Evolutionary conservation across 1,284 basidiomycete genomes (phyloP), one percentile per base, ranked within the genome.

Genomic region (Erythrobasidium hasegawianum): DNA sequence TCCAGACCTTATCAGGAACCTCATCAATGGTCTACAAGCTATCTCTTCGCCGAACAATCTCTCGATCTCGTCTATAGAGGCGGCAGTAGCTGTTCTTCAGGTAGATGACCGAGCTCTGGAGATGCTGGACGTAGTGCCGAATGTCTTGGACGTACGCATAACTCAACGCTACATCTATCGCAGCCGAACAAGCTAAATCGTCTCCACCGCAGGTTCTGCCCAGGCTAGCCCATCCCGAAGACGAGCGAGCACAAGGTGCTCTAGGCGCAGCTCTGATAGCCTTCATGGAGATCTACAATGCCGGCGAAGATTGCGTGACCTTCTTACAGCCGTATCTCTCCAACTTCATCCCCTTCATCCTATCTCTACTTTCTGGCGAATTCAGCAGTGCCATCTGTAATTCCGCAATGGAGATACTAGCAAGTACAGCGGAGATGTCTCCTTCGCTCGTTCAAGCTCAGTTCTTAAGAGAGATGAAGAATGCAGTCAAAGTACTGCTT

Each of bases 341-440:
- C 29, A 33, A 54, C 2, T 64, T 64, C 22, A 47, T 64, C 20
- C 61, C 61, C 2, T 64, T 64, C 27, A 57, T 64, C 16, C 27
- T 29, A 16, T 57, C 38, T 13, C 54, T 64, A 24, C 29, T 64
- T 26, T 27, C 61, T 5, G 38, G 39, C 18, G 45, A 52, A 29
- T 41, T 27, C 26, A 45, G 39, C 53, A 54, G 47, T 39, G 52
- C 41, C 20, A 13, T 64, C 29, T 41, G 40, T 7, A 43, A 64
- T 27, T 14, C 41, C 27, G 18, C 53, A 20, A 45, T 64, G n/a
- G 61, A 64, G 54, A 52, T 45, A n/a, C 43, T 64, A 39, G 53
- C 61, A 16, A 43, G 38, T 8, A 56, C 61, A 50, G 53, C 61
- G 7, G 61, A 64, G 43, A 47, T 47, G 14, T 47, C 49, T 7